A percentile compares a stretch with the other conserved stretches of the same genome.
These are phyloP conservation scores for Apophysomyces sp. DNA, from an alignment of 371 early-diverging fungal species.

Conservation along the genomic window DNA sequence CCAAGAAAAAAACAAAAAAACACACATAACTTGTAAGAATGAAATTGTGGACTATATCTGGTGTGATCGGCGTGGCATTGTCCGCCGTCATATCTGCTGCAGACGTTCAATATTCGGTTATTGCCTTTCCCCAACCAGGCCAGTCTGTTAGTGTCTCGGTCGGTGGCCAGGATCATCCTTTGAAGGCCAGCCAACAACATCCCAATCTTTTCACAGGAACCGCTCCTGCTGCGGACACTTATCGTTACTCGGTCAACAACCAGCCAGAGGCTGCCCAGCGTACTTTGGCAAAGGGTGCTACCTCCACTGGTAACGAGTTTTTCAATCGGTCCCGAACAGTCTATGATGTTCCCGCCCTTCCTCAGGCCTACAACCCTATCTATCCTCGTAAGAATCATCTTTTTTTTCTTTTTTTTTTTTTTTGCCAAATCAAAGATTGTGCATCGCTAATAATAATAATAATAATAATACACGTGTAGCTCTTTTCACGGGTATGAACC, in stretches of 20 bases:
- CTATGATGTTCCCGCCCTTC: constrained; percentile 43
- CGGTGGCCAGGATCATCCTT: constrained; percentile 24
- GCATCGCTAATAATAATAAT: no score
- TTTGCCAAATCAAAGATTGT: no score
- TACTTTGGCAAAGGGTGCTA: constrained; percentile 31
- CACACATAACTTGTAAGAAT: no score
- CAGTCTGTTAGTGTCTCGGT: constrained; percentile 35
- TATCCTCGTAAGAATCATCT: constrained; percentile 38
- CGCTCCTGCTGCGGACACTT: constrained; percentile 35
- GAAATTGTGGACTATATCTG: constrained; percentile 5
- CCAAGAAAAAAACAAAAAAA: no score
- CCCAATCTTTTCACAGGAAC: constrained; percentile 37
- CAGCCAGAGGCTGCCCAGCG: constrained; percentile 30
- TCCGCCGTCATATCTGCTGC: constrained; percentile 18
- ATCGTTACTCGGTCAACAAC: constrained; percentile 31
- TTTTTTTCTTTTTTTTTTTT: background rate
- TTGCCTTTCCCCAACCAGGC: constrained; percentile 37
- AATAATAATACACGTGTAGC: no score
- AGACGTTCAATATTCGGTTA: constrained; percentile 39
- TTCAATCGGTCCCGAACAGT: constrained; percentile 48
- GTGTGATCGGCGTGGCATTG: background rate
- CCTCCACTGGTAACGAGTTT: constrained; percentile 54
- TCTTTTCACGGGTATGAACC: constrained; percentile 23
- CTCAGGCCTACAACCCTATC: constrained; percentile 51
- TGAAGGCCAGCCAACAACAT: constrained; percentile 20